Base-by-base conservation (phyloP, 164 flowering plant genomes). In the Chimonanthus praecox region DNA sequence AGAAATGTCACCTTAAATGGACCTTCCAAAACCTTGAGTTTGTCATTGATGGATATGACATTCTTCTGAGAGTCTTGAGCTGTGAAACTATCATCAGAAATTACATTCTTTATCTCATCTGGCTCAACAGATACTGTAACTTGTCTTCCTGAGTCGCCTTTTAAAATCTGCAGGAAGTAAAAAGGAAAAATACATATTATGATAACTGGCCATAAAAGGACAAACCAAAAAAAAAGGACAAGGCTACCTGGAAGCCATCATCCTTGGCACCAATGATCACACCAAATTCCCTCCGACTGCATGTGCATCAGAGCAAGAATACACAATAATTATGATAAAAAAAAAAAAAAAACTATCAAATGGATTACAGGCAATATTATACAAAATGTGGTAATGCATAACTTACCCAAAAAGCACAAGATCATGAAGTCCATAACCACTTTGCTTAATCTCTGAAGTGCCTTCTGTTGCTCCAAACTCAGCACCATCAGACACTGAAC, bases 361-460 rank as follows among this genome's bases (percentile, higher is more conserved):
- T 8, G 45, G 18, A 63, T 71, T 43, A 20, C 16, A 18, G 67
- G 60, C 60, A 54, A 54, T 54, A 54, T 13, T 61, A 58, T 71
- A 11, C 64, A 49, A 20, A 5, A 43, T 2, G 51, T 45, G 48
- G 64, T 20, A 54, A 18, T 58, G 54, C 46, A 4, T 4, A 58
- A 74, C 87, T 83, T 79, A 93, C 99, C 93, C 89, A 76, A 92
- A 82, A 64, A 88, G 86, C 10, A 95, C 98, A 72, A 93, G 88
- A 78, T 95, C 89, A 77, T 85, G 81, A 66, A 89, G 75, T 74
- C 86, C 88, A 82, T 85, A 90, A 70, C 76, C 63, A 74, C 77
- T 76, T 49, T 33, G 48, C 70, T 61, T 69, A 61, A 72, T 58
- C 69, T 69, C 74, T 66, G 79, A 72, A 49, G 74, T 69, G 61